Base-by-base conservation (phyloP, 345 rosid species). In the Geranium brycei region DNA sequence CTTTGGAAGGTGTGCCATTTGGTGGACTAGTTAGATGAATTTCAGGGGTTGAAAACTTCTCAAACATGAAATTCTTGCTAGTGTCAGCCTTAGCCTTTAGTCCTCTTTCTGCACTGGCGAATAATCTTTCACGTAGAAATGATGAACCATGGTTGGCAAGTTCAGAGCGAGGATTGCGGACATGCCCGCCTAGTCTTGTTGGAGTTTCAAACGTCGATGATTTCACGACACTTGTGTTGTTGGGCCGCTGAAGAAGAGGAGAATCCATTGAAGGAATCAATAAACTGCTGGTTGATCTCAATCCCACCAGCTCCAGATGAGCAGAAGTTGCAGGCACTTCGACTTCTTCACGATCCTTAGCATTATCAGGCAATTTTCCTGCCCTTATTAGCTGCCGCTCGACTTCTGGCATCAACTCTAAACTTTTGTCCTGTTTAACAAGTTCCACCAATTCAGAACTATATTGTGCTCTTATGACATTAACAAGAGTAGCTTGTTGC, bases 351-450 rank as follows among this genome's bases (percentile, higher is more conserved):
- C 67, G 69, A 68, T 80, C 75, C 30, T 74, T 59, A 59, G 64
- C 64, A 64, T 40, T 65, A 51, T 74, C 78, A 18, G 78, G 73
- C 69, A 68, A 64, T 56, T 72, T 78, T 70, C 89, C 91, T 57
- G 79, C 63, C 75, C 76, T 83, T 30, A 83, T 67, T 67, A 78
- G 82, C 61, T 85, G 89, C 82, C 78, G 95, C 72, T 86, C 82
- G 19, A 80, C 73, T 62, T 69, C 85, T 59, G 99, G 91, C 66
- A 95, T 81, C 78, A 88, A 69, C 63, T 77, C 86, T 57, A 85
- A 74, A 64, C 83, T 77, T 70, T 74, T 78, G 66, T 73, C 89
- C 98, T 91, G 86, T 78, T 69, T 19, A 79, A 5, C 31, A 65
- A 70, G 63, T 57, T 51, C 58, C 69, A 70, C 16, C 56, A 65